Evolutionary conservation across 2,329 filamentous ascomycete genomes (phyloP), one percentile per base, ranked within the genome.

Genomic region (Rutstroemia sp.): DNA sequence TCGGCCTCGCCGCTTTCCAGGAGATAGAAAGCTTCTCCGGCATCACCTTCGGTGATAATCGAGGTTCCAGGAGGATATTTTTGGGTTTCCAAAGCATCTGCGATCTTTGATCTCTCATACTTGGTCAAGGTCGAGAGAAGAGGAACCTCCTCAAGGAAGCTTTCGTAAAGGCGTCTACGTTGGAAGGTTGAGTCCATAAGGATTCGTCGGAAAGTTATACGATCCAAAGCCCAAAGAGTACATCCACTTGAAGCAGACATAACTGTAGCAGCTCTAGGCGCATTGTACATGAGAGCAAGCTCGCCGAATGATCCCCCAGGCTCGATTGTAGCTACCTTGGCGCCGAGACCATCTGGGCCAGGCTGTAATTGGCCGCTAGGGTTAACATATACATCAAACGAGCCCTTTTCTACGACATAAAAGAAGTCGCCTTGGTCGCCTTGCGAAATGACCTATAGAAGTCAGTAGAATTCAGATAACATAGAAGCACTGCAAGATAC

Each of bases 151-250:
- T 95, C 92, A 21, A 99, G 79, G 77, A 99, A 97, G 65, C 85
- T 90, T 74, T 99, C 94, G 73, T 97, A 97, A 86, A 97, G 92
- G 67, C 92, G 88, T 65, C 94, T 86, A 56, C 92, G 88, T 66
- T 95, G 90, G 76, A 96, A 97, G 3, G 94, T 95, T 41, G 90
- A 95, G 74, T 97, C 92, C 92, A 99, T 96, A 61, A 99, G 79
- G 62, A 99, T 97, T 59, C 94, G 89, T 65, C 94, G 90, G 80
- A 99, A 99, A 9, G 94, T 99, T 61, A 96, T 81, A 53, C 94
- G 90, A 70, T 99, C 94, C 51, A 99, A 79, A 19, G 91, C 91
- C 94, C 94, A 99, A 9, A 99, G 80, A 3, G 87, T 92, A 67
- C 88, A 92, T 37, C 81, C 76, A 3, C 86, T 71, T 66, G 95